phyloP scores from a whole-genome alignment of 164 flowering plant species.

The Houttuynia cordata region DNA sequence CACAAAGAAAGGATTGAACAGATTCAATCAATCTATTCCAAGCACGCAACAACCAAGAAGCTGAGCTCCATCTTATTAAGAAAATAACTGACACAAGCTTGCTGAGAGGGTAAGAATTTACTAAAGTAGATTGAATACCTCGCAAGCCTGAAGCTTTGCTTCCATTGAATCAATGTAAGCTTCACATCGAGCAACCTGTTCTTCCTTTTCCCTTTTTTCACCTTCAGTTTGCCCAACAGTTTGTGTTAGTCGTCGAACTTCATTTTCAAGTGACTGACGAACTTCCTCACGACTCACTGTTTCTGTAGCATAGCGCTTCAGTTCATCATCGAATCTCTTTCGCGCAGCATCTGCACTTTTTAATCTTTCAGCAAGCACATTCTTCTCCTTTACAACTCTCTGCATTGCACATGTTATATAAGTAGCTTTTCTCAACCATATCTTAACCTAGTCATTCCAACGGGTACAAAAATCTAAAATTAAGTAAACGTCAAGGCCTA shows the following conservation, averaged over 20 bases:
- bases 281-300: conserved; percentile 76
- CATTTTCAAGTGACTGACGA: conserved; percentile 87
- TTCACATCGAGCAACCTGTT: conserved; percentile 91
- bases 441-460: too few relatives aligned
- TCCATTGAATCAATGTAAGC: conserved; percentile 92
- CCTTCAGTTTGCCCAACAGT: conserved; percentile 93
- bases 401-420: conserved; percentile 13
- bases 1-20: too few relatives aligned
- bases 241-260: conserved; percentile 73
- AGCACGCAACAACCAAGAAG: too few relatives aligned
- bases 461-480: too few relatives aligned
- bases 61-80: too few relatives aligned
- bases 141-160: conserved; percentile 74
- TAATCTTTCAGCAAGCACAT: conserved; percentile 85
- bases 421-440: too few relatives aligned
- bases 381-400: conserved; percentile 94
- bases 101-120: background rate
- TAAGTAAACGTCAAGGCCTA: background rate
- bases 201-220: conserved; percentile 91
- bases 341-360: conserved; percentile 82
- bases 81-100: too few relatives aligned
- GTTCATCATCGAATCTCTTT: conserved; percentile 86
- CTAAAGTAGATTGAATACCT: conserved; percentile 35
- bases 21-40: too few relatives aligned
- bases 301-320: conserved; percentile 84